A percentile compares a stretch with the other conserved stretches of the same genome.
Evolutionary conservation across 805 yeast species (phyloP).

Genomic region (Sugiyamaella smithiae): DNA sequence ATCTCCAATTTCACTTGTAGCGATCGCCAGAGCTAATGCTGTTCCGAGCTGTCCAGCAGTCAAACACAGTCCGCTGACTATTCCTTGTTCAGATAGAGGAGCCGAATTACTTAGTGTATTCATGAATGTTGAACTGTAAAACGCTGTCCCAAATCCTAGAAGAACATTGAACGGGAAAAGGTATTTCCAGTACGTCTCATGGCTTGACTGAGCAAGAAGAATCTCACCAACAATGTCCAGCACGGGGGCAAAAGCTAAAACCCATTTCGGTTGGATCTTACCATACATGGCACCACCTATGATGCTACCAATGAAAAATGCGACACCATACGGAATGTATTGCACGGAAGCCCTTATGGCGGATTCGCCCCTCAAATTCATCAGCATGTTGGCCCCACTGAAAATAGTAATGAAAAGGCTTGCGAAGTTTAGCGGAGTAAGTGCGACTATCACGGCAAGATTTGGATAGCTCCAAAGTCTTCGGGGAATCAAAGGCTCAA

Average conservation of each 20-base stretch:
- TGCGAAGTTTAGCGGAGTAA: slow-evolving; percentile 26
- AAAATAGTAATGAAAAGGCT: slow-evolving; percentile 25
- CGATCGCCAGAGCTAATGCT: slow-evolving; percentile 32
- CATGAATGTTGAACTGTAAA: slow-evolving; percentile 37
- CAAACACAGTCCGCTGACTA: slow-evolving; percentile 38
- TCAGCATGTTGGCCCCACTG: slow-evolving; percentile 31
- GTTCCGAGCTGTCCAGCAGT: slow-evolving; percentile 38
- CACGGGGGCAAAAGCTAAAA: slow-evolving; percentile 16
- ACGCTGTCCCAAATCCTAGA: slow-evolving; percentile 31
- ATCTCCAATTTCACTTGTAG: slow-evolving; percentile 20
- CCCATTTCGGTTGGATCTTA: slow-evolving; percentile 9
- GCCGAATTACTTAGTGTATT: slow-evolving; percentile 34
- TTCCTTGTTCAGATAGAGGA: slow-evolving; percentile 41
- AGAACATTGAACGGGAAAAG: slow-evolving; percentile 30
- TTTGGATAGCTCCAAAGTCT: slow-evolving; percentile 31
- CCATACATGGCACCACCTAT: slow-evolving; percentile 27
- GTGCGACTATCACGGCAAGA: slow-evolving; percentile 26
- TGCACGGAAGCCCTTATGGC: slow-evolving; percentile 40
- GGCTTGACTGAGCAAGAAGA: slow-evolving; percentile 28
- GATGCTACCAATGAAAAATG: slow-evolving; percentile 31
- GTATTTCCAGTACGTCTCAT: slow-evolving; percentile 33
- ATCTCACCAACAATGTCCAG: slow-evolving; percentile 23
- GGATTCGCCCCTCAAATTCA: slow-evolving; percentile 29
- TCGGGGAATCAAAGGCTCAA: slow-evolving; percentile 32
- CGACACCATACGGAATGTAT: slow-evolving; percentile 36